Conservation (phyloP, 106 monocot species). For the Dendrobium chrysotoxum region DNA sequence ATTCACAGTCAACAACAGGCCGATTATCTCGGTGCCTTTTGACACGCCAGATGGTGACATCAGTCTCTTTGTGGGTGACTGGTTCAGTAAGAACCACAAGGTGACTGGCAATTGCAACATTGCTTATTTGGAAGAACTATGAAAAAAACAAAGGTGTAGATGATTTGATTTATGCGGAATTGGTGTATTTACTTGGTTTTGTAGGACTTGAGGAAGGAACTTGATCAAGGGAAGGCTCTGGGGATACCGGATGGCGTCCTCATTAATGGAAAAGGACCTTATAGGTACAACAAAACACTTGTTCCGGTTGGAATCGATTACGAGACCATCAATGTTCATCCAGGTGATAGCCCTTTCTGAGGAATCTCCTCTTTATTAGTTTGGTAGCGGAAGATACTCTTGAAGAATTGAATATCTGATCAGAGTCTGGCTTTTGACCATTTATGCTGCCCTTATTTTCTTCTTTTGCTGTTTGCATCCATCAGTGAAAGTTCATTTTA, state of each 20-base stretch:
- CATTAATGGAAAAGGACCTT: constrained; percentile 86
- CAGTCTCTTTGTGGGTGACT: constrained; percentile 75
- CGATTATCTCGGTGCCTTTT: constrained; percentile 60
- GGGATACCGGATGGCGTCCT: constrained; percentile 82
- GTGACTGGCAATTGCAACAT: constrained; percentile 15
- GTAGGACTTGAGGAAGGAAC: constrained; percentile 78
- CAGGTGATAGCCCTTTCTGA: constrained; percentile 35
- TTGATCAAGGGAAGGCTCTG: constrained; percentile 70
- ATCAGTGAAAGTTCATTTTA: too few species aligned
- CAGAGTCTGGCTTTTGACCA: too few species aligned
- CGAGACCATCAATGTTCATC: constrained; percentile 67
- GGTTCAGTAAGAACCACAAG: constrained; percentile 71
- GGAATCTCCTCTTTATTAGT: neutral
- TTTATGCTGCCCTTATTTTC: too few species aligned
- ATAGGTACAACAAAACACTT: constrained; percentile 55
- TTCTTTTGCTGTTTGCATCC: too few species aligned
- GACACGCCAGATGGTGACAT: constrained; percentile 61
- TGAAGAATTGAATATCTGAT: too few species aligned
- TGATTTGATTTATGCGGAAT: neutral
- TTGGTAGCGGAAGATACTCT: too few species aligned
- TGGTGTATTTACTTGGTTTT: neutral
- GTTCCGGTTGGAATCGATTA: constrained; percentile 63
- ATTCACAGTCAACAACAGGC: constrained; percentile 61
- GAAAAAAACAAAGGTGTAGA: neutral
- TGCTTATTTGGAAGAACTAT: neutral